phyloP scores from a whole-genome alignment of 163 green algal species.

The Coccomyxa subellipsoidea region DNA sequence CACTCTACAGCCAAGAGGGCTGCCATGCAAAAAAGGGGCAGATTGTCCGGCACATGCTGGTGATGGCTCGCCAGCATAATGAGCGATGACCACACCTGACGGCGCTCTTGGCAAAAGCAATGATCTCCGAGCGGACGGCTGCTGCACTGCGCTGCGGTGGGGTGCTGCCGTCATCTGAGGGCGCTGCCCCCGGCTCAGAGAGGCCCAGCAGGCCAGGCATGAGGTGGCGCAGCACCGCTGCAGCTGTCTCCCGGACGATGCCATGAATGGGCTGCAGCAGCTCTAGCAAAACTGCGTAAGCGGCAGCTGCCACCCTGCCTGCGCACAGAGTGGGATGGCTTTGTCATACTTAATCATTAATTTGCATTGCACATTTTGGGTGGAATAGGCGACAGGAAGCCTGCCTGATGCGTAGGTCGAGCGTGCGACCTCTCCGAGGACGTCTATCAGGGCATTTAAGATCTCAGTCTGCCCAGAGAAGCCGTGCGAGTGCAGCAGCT shows the following conservation, averaged over 20 bases:
- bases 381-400: neutral
- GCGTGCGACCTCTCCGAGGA: neutral
- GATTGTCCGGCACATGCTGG: no score
- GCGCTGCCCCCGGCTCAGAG: neutral
- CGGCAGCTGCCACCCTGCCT: neutral
- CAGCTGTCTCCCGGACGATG: slow-evolving; percentile 24
- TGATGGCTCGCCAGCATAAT: no score
- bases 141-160: neutral
- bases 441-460: neutral
- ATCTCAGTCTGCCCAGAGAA: neutral
- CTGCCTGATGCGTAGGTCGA: neutral
- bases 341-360: neutral
- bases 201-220: slow-evolving; percentile 40
- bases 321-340: neutral
- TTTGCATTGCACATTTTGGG: no score
- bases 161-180: neutral
- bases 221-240: slow-evolving; percentile 46
- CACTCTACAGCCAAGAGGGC: no score
- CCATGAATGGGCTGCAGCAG: slow-evolving; percentile 46
- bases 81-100: no score
- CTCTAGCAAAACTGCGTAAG: neutral
- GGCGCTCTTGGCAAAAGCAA: slow-evolving; percentile 10
- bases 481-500: neutral
- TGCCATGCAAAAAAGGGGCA: no score
- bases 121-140: neutral